Evolutionary conservation across 2,329 filamentous ascomycete genomes (phyloP).

Genomic region (Verticillium alfalfae): DNA sequence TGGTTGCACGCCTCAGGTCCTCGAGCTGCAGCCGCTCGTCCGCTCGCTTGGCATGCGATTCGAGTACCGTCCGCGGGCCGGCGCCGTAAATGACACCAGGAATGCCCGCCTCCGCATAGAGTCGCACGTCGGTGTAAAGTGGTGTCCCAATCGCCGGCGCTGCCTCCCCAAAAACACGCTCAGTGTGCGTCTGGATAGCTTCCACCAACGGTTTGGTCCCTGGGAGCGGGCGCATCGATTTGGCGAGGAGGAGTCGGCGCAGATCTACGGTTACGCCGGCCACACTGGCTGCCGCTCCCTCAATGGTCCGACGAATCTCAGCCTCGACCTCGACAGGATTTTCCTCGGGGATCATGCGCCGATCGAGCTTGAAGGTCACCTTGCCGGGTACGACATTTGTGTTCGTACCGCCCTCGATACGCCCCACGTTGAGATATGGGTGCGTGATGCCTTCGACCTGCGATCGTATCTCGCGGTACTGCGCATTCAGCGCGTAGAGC

Average conservation of each 20-base stretch:
- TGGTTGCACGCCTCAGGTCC: slow-evolving; percentile 3
- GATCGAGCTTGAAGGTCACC: slow-evolving; percentile 7
- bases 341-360: slow-evolving; percentile 8
- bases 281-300: not conserved
- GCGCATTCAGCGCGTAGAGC: slow-evolving; percentile 4
- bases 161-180: not conserved
- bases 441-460: slow-evolving; percentile 5
- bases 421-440: slow-evolving; percentile 8
- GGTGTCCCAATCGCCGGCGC: slow-evolving; percentile 3
- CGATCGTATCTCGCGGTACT: slow-evolving; percentile 3
- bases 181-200: slow-evolving; percentile 3
- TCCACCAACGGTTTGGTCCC: slow-evolving; percentile 2
- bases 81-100: slow-evolving; percentile 8
- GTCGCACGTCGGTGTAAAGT: slow-evolving; percentile 6
- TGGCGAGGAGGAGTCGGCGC: slow-evolving; percentile 4
- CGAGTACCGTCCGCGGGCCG: slow-evolving; percentile 6
- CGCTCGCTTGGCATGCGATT: slow-evolving; percentile 8
- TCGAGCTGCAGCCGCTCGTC: slow-evolving; percentile 7
- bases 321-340: slow-evolving; percentile 4
- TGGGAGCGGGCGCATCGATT: slow-evolving; percentile 3
- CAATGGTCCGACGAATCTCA: slow-evolving; percentile 3
- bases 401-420: slow-evolving; percentile 9
- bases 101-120: slow-evolving; percentile 8
- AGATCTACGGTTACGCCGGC: slow-evolving; percentile 2
- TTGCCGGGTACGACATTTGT: slow-evolving; percentile 8